Percentiles rank a stretch among this genome's conserved stretches.
Conservation (phyloP, 768 basidiomycete genomes). For the Suillus sp. region DNA sequence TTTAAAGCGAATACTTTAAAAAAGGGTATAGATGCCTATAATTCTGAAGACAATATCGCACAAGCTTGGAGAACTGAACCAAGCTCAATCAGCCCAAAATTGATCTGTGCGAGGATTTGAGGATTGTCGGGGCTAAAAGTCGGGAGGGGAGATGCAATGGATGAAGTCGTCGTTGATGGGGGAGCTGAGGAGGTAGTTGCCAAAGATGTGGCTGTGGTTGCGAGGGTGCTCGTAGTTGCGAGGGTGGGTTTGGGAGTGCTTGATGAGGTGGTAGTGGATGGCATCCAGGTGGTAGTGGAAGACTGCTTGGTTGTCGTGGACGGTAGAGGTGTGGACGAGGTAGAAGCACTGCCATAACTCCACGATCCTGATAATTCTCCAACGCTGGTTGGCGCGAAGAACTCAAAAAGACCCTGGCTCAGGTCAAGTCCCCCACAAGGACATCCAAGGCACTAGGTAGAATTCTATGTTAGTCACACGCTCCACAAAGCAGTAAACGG, state of each 20-base stretch:
- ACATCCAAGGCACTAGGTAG: constrained; percentile 45
- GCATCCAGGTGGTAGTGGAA: constrained; percentile 22
- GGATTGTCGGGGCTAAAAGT: constrained; percentile 23
- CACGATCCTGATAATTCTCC: constrained; percentile 46
- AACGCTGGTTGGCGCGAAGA: constrained; percentile 35
- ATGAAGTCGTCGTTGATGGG: constrained; percentile 9
- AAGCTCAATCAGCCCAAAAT: constrained; percentile 30
- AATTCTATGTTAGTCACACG: constrained; percentile 4
- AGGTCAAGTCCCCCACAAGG: constrained; percentile 46
- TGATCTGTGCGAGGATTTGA: constrained; percentile 25
- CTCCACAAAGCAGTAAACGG: background rate
- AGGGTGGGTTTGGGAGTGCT: background rate
- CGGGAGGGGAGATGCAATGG: constrained; percentile 15
- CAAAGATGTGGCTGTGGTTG: constrained; percentile 18
- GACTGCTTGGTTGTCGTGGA: constrained; percentile 23
- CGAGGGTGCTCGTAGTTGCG: constrained; percentile 17
- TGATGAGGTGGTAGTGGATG: constrained; percentile 16
- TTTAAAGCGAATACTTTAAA: background rate
- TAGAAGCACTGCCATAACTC: constrained; percentile 31
- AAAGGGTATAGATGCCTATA: constrained; percentile 3
- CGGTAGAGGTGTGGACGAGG: constrained; percentile 22
- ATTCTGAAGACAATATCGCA: constrained; percentile 4
- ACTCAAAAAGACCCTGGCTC: constrained; percentile 45
- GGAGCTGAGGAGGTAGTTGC: constrained; percentile 12
- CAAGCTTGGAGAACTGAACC: constrained; percentile 23